Base-by-base conservation (phyloP, 352 stramenopile species). In the Globisporangium irregulare region DNA sequence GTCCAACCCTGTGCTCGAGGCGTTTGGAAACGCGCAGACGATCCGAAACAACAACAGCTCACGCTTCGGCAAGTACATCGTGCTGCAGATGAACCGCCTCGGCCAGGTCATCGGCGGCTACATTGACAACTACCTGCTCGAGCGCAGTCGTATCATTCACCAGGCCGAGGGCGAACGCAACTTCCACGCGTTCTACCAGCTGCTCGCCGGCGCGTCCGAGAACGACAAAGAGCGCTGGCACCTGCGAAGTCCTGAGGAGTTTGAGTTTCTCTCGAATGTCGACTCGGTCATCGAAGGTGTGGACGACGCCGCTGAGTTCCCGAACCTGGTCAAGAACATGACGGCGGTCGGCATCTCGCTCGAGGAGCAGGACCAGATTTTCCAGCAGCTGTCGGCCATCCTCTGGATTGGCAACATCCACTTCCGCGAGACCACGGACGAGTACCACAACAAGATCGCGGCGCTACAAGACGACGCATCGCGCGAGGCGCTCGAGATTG, bases 131-230 rank as follows among this genome's bases (percentile, higher is more conserved):
- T 98, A 97, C 76, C 75, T 98, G 57, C 80, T 98, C n/a, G 93
- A 98, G 72, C 94, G 95, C 67, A 94, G 83, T 58, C 89, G 93
- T 55, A 85, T 98, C 64, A 91, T 95, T 62, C 77, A 84, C 67
- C 92, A 97, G 53, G 80, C 87, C 10, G 80, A 89, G 8, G 89
- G 86, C 60, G 93, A 98, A 76, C 89, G 93, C 64, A 98, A 98
- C 75, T 98, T 97, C 75, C 93, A 98, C 79, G 72, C 92, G 22
- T 98, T 98, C 74, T 98, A 98, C 79, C 91, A 98, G 77, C 72
- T 98, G 43, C 78, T 97, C 46, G 78, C 86, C 0, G 90, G 87
- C 48, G 89, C 83, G 27, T 84, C 70, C 7, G 71, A 80, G 6
- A 69, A 72, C 3, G 82, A 93, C 29, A 76, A 74, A 7, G 72